These are phyloP conservation scores for Penicillium italicum DNA, from an alignment of 2,329 filamentous ascomycete genomes.

Conservation along the genomic window DNA sequence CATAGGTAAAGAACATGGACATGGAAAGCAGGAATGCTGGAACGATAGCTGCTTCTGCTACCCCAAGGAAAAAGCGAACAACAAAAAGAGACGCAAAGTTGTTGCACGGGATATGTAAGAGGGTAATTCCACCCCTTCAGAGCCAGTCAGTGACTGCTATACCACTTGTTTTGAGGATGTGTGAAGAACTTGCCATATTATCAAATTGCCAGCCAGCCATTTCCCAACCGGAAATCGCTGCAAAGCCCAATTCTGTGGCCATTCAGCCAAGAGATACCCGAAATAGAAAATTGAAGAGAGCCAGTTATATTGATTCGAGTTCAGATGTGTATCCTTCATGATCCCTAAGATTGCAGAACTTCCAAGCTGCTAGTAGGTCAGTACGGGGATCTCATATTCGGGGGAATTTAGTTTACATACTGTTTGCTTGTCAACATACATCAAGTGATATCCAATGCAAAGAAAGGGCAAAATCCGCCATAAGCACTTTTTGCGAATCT, in stretches of 20 bases:
- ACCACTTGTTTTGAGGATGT: neutral
- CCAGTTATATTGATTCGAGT: slow-evolving; percentile 38
- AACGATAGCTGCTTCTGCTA: slow-evolving; percentile 52
- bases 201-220: slow-evolving; percentile 36
- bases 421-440: slow-evolving; percentile 42
- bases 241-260: slow-evolving; percentile 44
- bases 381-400: neutral
- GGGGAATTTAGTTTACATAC: slow-evolving; percentile 14
- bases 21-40: slow-evolving; percentile 47
- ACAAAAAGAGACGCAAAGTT: slow-evolving; percentile 49
- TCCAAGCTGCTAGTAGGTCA: slow-evolving; percentile 13
- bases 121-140: slow-evolving; percentile 31
- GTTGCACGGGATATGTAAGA: slow-evolving; percentile 44
- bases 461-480: slow-evolving; percentile 40
- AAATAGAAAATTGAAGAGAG: slow-evolving; percentile 45
- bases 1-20: slow-evolving; percentile 40
- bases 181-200: slow-evolving; percentile 11
- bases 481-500: slow-evolving; percentile 33
- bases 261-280: slow-evolving; percentile 40
- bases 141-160: neutral
- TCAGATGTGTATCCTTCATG: slow-evolving; percentile 29
- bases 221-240: slow-evolving; percentile 40
- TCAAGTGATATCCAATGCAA: slow-evolving; percentile 41
- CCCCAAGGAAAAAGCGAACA: slow-evolving; percentile 51
- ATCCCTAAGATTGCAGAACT: slow-evolving; percentile 32